Percentiles rank a stretch among this genome's conserved stretches.
Evolutionary conservation across 306 rosid genomes (phyloP).

Genomic region (Cicer pinnatifidum): DNA sequence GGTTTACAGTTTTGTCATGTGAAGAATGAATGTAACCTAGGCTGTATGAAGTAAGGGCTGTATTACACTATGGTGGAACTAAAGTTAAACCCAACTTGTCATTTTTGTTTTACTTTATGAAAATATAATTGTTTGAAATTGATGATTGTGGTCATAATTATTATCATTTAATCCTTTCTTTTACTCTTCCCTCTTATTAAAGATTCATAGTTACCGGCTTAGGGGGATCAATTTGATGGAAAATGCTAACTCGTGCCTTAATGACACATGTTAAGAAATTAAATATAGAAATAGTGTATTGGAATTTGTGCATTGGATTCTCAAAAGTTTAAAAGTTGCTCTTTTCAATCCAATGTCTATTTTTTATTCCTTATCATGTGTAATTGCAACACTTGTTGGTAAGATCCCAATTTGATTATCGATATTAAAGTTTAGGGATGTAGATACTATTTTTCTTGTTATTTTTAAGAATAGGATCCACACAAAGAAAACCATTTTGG

Average conservation of each 20-base stretch:
- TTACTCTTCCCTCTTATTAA: background rate
- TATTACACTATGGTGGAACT: constrained; percentile 44
- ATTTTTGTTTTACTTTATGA: constrained; percentile 40
- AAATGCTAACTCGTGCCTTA: too few relatives aligned
- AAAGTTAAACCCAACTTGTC: constrained; percentile 38
- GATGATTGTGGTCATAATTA: background rate
- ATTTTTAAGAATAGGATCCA: too few relatives aligned
- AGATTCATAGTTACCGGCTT: background rate
- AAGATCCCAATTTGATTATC: too few relatives aligned
- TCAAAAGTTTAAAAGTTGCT: too few relatives aligned
- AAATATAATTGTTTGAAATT: constrained; percentile 32
- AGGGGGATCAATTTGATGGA: background rate
- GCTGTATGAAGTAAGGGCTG: constrained; percentile 37
- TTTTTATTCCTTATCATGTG: too few relatives aligned
- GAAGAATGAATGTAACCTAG: constrained; percentile 48
- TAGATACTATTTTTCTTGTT: background rate
- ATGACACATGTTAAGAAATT: too few relatives aligned
- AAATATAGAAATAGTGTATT: too few relatives aligned
- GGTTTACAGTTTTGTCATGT: constrained; percentile 52
- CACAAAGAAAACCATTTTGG: too few relatives aligned
- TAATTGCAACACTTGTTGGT: too few relatives aligned
- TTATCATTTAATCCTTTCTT: background rate
- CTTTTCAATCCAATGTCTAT: too few relatives aligned
- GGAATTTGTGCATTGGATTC: too few relatives aligned
- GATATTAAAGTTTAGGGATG: background rate